Percentiles rank a stretch among this genome's conserved stretches.
Evolutionary conservation across 495 filamentous ascomycete species (phyloP).

Genomic region (Aspergillus carlsbadensis): DNA sequence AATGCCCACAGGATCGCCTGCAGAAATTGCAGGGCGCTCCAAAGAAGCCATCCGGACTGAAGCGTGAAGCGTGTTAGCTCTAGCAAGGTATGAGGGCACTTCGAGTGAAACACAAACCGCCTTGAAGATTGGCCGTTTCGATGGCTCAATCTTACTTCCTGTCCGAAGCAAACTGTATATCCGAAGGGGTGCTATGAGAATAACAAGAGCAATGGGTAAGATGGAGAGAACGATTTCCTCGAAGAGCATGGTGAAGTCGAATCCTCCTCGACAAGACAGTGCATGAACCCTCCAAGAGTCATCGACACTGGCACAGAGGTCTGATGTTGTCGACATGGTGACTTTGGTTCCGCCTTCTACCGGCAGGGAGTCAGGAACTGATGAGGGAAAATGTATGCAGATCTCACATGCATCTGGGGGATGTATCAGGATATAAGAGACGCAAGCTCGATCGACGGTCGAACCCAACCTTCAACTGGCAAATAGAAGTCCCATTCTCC

Average conservation of each 20-base stretch:
- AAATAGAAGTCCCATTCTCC: background rate
- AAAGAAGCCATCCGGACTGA: background rate
- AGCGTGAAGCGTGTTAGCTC: background rate
- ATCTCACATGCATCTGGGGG: background rate
- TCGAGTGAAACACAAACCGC: background rate
- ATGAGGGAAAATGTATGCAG: conserved; percentile 1
- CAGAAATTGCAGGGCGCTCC: background rate
- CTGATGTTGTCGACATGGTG: background rate
- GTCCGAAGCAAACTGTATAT: conserved; percentile 1
- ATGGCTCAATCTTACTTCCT: background rate
- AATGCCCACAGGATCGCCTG: conserved; percentile 1
- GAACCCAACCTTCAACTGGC: background rate
- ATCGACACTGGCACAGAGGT: conserved; percentile 1
- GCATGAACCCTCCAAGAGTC: conserved; percentile 6
- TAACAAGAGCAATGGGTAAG: background rate
- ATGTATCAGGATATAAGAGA: conserved; percentile 2
- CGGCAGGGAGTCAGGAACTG: background rate
- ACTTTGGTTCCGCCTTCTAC: background rate
- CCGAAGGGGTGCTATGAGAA: background rate
- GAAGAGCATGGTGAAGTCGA: conserved; percentile 1
- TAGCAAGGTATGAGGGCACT: background rate
- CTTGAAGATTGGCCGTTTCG: conserved; percentile 1
- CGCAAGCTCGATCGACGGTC: background rate
- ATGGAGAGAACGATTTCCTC: background rate
- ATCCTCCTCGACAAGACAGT: conserved; percentile 1